Conservation (phyloP, 2,329 filamentous ascomycete genomes). For the Furcasterigmium furcatum region DNA sequence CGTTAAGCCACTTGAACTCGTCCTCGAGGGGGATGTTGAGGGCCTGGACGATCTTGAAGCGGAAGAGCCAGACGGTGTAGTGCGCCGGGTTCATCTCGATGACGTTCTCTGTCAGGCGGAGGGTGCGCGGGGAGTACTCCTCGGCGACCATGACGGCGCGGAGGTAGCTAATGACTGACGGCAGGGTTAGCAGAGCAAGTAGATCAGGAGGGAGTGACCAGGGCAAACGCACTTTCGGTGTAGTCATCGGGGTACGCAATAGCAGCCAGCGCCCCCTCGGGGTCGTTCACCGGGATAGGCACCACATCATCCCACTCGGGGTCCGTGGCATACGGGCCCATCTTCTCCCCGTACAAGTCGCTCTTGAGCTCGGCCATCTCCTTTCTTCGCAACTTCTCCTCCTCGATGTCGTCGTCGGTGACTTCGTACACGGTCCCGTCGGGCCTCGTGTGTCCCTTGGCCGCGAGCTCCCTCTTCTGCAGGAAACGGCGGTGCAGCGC, state of each 20-base stretch:
- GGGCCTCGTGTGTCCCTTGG: slow-evolving; percentile 6
- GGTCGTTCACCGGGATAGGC: slow-evolving; percentile 81
- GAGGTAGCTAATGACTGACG: slow-evolving; percentile 84
- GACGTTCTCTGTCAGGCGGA: slow-evolving; percentile 82
- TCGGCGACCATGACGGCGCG: slow-evolving; percentile 88
- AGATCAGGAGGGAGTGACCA: not conserved
- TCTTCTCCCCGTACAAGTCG: slow-evolving; percentile 50
- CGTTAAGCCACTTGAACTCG: slow-evolving; percentile 85
- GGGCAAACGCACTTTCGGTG: slow-evolving; percentile 59
- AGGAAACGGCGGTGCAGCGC: slow-evolving; percentile 42
- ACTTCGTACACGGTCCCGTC: slow-evolving; percentile 17
- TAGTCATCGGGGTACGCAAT: slow-evolving; percentile 93
- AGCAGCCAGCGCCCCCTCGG: slow-evolving; percentile 78
- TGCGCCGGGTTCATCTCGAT: slow-evolving; percentile 94
- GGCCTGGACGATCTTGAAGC: slow-evolving; percentile 72
- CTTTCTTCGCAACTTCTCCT: slow-evolving; percentile 42
- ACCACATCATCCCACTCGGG: slow-evolving; percentile 80
- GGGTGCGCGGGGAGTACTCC: slow-evolving; percentile 75
- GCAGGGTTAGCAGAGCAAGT: slow-evolving; percentile 1
- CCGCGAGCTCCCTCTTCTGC: slow-evolving; percentile 28
- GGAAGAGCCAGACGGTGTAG: slow-evolving; percentile 98
- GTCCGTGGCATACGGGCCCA: slow-evolving; percentile 58
- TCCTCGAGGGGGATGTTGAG: slow-evolving; percentile 62
- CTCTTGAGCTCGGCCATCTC: slow-evolving; percentile 48
- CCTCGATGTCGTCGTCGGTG: slow-evolving; percentile 35